phyloP scores from a whole-genome alignment of 2,329 filamentous ascomycete species.

The Monilinia aucupariae region DNA sequence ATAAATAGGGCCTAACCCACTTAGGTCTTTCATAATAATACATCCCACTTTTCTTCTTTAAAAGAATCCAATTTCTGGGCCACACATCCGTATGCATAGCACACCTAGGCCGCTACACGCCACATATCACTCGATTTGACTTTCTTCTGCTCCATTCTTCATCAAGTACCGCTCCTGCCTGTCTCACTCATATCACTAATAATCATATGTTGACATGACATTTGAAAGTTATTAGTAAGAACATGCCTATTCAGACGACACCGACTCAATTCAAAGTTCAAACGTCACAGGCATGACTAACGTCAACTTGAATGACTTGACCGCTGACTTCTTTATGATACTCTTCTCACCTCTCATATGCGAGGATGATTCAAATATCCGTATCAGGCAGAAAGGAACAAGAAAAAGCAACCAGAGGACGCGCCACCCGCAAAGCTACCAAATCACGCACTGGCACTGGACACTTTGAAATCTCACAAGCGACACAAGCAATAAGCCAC shows the following conservation, averaged over 20 bases:
- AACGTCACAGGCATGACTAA: neutral
- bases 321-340: neutral
- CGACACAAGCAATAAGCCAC: neutral
- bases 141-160: neutral
- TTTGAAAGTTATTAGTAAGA: neutral
- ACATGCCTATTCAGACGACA: neutral
- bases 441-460: neutral
- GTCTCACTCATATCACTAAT: neutral
- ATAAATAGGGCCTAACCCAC: too few species aligned
- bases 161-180: neutral
- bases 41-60: too few species aligned
- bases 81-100: neutral
- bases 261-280: too few species aligned
- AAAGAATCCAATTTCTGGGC: too few species aligned
- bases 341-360: neutral
- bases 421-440: neutral
- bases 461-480: too few species aligned
- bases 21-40: too few species aligned
- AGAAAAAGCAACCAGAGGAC: neutral
- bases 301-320: too few species aligned
- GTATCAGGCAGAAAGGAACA: conserved; percentile 3
- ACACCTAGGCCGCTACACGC: neutral
- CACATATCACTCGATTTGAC: neutral
- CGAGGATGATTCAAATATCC: neutral
- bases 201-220: neutral